Conservation (phyloP, 495 filamentous ascomycete genomes). For the Penicillium bovifimosum region DNA sequence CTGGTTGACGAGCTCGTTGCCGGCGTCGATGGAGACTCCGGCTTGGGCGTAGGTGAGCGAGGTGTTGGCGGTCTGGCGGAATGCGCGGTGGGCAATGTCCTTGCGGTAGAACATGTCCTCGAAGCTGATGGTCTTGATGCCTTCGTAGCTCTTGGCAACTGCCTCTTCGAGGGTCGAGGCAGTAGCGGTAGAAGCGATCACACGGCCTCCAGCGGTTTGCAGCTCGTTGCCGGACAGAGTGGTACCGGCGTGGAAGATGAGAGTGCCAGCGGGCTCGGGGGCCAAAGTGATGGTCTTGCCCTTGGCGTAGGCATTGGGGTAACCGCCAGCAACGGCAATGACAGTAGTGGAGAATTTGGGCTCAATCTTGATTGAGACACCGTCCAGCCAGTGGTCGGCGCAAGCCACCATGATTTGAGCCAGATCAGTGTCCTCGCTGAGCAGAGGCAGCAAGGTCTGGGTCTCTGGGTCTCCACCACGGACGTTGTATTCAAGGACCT, state of each 20-base stretch:
- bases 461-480: conserved; percentile 96
- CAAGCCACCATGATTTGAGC: conserved; percentile 89
- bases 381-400: conserved; percentile 66
- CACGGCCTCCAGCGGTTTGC: conserved; percentile 76
- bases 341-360: conserved; percentile 77
- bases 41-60: conserved; percentile 87
- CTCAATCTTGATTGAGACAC: conserved; percentile 61
- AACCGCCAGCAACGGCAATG: conserved; percentile 90
- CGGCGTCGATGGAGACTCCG: conserved; percentile 87
- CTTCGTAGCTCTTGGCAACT: conserved; percentile 75
- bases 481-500: conserved; percentile 94
- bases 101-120: conserved; percentile 87
- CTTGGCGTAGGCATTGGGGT: conserved; percentile 83
- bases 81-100: conserved; percentile 77
- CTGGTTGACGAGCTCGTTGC: conserved; percentile 80
- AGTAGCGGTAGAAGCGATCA: conserved; percentile 81
- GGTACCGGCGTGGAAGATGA: conserved; percentile 94
- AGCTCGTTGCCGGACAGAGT: conserved; percentile 55
- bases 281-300: conserved; percentile 66
- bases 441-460: conserved; percentile 80
- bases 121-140: conserved; percentile 74
- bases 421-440: conserved; percentile 76
- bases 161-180: conserved; percentile 72
- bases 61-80: conserved; percentile 38
- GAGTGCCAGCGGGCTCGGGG: conserved; percentile 45